phyloP scores from a whole-genome alignment of 305 asterid species.

The Fraxinus sp. region DNA sequence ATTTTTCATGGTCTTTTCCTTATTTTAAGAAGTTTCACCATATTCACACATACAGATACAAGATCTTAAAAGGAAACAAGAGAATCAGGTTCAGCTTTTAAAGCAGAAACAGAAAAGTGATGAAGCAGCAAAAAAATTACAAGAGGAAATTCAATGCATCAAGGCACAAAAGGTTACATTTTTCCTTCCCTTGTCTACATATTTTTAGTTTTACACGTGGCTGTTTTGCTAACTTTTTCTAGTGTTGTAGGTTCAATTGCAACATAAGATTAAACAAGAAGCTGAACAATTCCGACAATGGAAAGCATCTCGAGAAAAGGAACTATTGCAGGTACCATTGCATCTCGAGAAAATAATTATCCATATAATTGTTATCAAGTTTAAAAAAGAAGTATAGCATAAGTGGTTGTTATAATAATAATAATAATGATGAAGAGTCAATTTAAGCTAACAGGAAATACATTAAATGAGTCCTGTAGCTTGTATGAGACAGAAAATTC shows the following conservation, averaged over 20 bases:
- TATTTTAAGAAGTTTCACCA: background rate
- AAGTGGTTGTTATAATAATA: background rate
- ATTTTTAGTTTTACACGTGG: background rate
- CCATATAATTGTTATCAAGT: background rate
- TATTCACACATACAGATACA: constrained; percentile 59
- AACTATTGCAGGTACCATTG: constrained; percentile 70
- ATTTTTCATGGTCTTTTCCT: constrained; percentile 12
- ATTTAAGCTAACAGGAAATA: background rate
- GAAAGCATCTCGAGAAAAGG: constrained; percentile 98
- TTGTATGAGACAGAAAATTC: background rate
- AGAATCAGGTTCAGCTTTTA: constrained; percentile 87
- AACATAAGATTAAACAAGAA: constrained; percentile 95
- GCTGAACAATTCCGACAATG: constrained; percentile 97
- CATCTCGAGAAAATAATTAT: background rate
- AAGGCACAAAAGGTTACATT: constrained; percentile 86
- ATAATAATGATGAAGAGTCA: background rate
- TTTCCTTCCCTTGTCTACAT: constrained; percentile 11
- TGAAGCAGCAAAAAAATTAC: constrained; percentile 89
- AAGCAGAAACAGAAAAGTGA: constrained; percentile 98
- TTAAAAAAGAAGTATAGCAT: background rate
- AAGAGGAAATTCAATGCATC: constrained; percentile 95
- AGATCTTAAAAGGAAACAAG: constrained; percentile 97
- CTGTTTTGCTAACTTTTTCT: constrained; percentile 10
- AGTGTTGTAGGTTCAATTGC: constrained; percentile 78
- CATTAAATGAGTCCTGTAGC: background rate